A percentile compares a stretch with the other conserved stretches of the same genome.
Conservation (phyloP, 2,329 filamentous ascomycete species). For the Microsporum ferrugineum region DNA sequence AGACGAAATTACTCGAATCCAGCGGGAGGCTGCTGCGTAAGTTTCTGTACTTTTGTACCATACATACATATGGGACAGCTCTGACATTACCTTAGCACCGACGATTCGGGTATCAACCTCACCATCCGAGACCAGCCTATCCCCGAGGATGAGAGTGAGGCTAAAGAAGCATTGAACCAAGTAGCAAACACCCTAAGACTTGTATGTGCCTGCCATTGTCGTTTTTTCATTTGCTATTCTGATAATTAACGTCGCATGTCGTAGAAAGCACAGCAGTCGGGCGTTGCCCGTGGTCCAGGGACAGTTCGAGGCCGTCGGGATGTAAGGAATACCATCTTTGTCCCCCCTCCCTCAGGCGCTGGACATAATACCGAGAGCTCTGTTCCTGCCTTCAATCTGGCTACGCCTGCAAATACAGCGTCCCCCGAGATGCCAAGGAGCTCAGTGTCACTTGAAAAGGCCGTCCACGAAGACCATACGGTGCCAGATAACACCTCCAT, state of each 20-base stretch:
- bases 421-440: constrained; percentile 26
- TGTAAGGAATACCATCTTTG: constrained; percentile 80
- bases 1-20: constrained; percentile 35
- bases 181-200: constrained; percentile 40
- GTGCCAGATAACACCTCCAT: constrained; percentile 83
- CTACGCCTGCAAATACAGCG: constrained; percentile 19
- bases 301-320: constrained; percentile 82
- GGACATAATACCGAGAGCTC: constrained; percentile 11
- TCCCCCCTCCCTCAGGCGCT: constrained; percentile 39
- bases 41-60: constrained; percentile 4
- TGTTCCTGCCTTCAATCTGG: constrained; percentile 11
- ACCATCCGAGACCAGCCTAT: constrained; percentile 41
- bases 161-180: constrained; percentile 38
- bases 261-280: constrained; percentile 36
- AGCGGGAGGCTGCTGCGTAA: constrained; percentile 34
- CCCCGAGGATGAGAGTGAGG: constrained; percentile 39
- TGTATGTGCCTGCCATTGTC: constrained; percentile 20
- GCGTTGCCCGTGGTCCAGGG: constrained; percentile 55
- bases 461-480: constrained; percentile 52
- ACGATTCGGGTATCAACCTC: constrained; percentile 36
- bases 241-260: constrained; percentile 14
- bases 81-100: constrained; percentile 13
- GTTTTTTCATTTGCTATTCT: neutral
- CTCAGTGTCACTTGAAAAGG: constrained; percentile 39
- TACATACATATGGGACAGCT: neutral